Evolutionary conservation across 495 filamentous ascomycete genomes (phyloP), one percentile per base, ranked within the genome.

Genomic region (Hypoxylon fuscum): DNA sequence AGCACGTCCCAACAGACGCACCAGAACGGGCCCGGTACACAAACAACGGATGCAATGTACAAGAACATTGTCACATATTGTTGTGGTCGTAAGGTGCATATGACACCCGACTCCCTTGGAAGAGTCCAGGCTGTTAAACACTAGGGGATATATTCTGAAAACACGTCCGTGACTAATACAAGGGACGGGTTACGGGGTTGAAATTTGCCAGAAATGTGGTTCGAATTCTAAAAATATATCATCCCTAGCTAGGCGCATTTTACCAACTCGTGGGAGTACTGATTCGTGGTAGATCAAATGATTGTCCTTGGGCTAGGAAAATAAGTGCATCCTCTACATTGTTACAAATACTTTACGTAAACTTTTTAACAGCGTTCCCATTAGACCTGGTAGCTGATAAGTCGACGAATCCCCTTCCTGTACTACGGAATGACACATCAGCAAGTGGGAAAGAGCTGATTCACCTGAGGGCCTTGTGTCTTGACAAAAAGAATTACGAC

Each of bases 61-160:
- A 60, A 42, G 22, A 6, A 60, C 11, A 60, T 66, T 14, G 59
- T 66, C 22, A 60, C 34, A 17, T 66, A 66, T 14, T 38, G 51
- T 17, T 66, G 62, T 31, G 55, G 55, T 34, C 60, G 62, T 38
- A 60, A 56, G 56, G 40, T n/a, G n/a, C 62, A 11, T 66, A 60
- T 51, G 50, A 60, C 20, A 52, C 15, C 34, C 18, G 7, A 2
- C 2, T 55, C 37, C 55, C 62, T 42, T 65, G 62, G 44, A 51
- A 52, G 1, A 47, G 35, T 1, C 10, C 43, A 1, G 23, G 29
- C 22, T 65, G 62, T 37, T 3, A 45, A 7, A 12, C 14, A 7
- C 2, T 51, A 12, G 35, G 51, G 15, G 34, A 62, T 14, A 14
- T 59, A 0, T 23, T 59, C 17, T 50, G 51, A 31, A 55, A 65